phyloP scores from a whole-genome alignment of 345 rosid genomes.

The Psidium guajava region DNA sequence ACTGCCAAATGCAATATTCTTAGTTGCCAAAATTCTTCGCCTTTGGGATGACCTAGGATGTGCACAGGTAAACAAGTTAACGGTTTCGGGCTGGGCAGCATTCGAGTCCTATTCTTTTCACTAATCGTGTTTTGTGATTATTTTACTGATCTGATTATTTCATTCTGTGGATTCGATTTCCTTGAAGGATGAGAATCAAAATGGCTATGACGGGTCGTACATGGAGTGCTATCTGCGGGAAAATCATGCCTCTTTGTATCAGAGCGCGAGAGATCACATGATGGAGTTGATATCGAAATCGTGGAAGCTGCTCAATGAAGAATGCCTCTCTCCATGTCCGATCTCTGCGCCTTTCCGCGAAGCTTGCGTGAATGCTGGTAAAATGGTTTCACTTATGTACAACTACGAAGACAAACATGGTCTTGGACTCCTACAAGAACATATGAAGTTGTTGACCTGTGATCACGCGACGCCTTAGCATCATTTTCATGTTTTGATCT shows the following conservation, averaged over 20 bases:
- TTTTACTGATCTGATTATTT: neutral
- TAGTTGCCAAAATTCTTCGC: constrained; percentile 34
- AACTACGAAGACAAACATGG: too few relatives aligned
- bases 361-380: too few relatives aligned
- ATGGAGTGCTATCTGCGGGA: constrained; percentile 41
- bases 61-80: constrained; percentile 15
- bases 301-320: too few relatives aligned
- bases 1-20: constrained; percentile 16
- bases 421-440: too few relatives aligned
- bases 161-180: neutral
- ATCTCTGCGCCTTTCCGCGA: too few relatives aligned
- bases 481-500: too few relatives aligned
- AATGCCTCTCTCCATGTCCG: too few relatives aligned
- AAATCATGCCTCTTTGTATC: constrained; percentile 2
- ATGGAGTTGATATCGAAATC: too few relatives aligned
- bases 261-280: too few relatives aligned
- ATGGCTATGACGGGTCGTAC: constrained; percentile 38
- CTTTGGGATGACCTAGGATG: constrained; percentile 59
- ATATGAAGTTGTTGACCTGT: too few relatives aligned
- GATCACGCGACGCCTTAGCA: too few relatives aligned
- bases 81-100: accelerated
- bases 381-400: too few relatives aligned
- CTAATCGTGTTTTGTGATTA: neutral
- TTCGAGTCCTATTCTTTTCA: neutral
- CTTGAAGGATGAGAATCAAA: neutral